phyloP scores from a whole-genome alignment of 805 yeast genomes.

The Candida stauntonica region DNA sequence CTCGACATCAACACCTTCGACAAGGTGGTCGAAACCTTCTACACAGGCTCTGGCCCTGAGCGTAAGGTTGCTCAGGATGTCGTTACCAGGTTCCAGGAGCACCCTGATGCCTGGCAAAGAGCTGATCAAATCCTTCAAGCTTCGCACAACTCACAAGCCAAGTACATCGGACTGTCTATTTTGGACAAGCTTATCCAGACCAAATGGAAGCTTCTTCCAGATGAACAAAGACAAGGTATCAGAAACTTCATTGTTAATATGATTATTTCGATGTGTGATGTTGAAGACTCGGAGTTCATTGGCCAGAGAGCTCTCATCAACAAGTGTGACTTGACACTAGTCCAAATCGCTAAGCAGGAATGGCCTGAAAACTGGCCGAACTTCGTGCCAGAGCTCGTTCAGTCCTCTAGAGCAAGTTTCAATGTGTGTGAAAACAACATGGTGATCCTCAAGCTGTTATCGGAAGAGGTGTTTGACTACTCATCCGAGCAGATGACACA shows the following conservation, averaged over 20 bases:
- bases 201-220: slow-evolving; percentile 90
- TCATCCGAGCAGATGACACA: slow-evolving; percentile 97
- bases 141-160: slow-evolving; percentile 78
- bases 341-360: slow-evolving; percentile 92
- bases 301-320: slow-evolving; percentile 79
- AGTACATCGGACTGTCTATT: slow-evolving; percentile 87
- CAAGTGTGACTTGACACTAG: slow-evolving; percentile 91
- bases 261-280: slow-evolving; percentile 88
- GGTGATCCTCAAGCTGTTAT: slow-evolving; percentile 81
- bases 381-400: slow-evolving; percentile 89
- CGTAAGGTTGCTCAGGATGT: slow-evolving; percentile 69
- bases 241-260: slow-evolving; percentile 90
- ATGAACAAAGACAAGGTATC: slow-evolving; percentile 85
- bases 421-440: slow-evolving; percentile 97
- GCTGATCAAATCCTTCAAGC: slow-evolving; percentile 84
- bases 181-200: slow-evolving; percentile 86
- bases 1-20: slow-evolving; percentile 78
- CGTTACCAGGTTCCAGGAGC: slow-evolving; percentile 80
- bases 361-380: slow-evolving; percentile 99
- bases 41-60: slow-evolving; percentile 63
- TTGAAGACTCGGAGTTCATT: slow-evolving; percentile 69
- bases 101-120: slow-evolving; percentile 93
- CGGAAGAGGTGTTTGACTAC: slow-evolving; percentile 95
- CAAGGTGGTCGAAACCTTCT: slow-evolving; percentile 79
- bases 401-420: slow-evolving; percentile 75